Conservation (phyloP, 2,329 filamentous ascomycete genomes). For the Fusarium mundagurra region DNA sequence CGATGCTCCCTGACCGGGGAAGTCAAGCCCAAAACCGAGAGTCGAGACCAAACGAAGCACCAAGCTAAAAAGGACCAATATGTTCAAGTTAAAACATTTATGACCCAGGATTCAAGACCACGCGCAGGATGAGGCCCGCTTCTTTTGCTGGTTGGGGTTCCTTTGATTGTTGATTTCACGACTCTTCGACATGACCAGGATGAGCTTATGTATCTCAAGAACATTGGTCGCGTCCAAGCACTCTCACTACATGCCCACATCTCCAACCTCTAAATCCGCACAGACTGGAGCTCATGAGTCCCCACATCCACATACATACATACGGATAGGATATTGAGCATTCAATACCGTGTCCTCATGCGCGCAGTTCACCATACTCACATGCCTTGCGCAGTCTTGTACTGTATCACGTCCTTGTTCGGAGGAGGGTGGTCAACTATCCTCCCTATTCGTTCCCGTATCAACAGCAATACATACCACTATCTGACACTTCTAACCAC, state of each 20-base stretch:
- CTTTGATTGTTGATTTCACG: conserved; percentile 19
- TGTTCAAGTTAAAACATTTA: conserved; percentile 23
- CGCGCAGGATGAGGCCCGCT: conserved; percentile 21
- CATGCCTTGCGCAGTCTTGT: conserved; percentile 26
- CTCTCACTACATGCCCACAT: conserved; percentile 26
- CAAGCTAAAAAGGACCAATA: conserved; percentile 28
- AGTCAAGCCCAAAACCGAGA: conserved; percentile 14
- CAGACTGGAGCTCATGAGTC: conserved; percentile 22
- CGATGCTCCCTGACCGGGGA: conserved; percentile 16
- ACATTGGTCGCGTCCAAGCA: conserved; percentile 12
- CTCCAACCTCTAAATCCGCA: conserved; percentile 27
- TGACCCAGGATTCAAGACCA: conserved; percentile 20
- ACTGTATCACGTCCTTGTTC: conserved; percentile 6
- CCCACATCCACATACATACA: background rate
- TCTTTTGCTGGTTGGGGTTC: conserved; percentile 22
- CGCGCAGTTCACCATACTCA: conserved; percentile 36
- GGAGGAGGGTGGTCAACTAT: conserved; percentile 21
- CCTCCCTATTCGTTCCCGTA: conserved; percentile 25
- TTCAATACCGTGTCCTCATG: conserved; percentile 5
- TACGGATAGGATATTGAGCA: background rate
- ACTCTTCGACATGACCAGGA: conserved; percentile 28
- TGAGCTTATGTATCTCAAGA: conserved; percentile 13
- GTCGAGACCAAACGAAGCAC: conserved; percentile 24
- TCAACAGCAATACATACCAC: conserved; percentile 3
- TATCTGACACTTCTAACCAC: conserved; percentile 9